Conservation (phyloP, 352 stramenopile genomes). For the Phytophthora colocasiae region DNA sequence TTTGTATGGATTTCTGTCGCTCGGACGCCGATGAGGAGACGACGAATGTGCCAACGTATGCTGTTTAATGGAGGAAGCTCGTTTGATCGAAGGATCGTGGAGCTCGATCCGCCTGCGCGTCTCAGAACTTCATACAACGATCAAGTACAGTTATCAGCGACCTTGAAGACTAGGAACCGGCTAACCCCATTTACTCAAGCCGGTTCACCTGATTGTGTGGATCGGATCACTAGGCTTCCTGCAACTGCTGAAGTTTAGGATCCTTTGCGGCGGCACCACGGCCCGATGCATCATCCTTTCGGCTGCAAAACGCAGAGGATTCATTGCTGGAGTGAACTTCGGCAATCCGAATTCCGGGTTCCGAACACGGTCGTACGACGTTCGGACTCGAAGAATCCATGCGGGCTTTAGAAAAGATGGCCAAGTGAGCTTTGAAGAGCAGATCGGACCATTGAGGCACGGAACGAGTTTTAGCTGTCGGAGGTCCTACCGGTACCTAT, state of each 20-base stretch:
- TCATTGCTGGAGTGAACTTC: neutral
- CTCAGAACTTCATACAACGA: conserved; percentile 22
- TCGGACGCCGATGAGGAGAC: neutral
- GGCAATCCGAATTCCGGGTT: too few relatives aligned
- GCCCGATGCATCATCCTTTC: neutral
- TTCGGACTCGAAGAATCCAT: neutral
- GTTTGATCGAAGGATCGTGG: conserved; percentile 37
- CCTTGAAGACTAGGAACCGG: conserved; percentile 2
- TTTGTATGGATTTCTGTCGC: conserved; percentile 13
- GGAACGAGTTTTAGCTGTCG: neutral
- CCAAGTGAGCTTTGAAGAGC: conserved; percentile 6
- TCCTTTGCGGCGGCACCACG: conserved; percentile 2
- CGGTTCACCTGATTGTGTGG: conserved; percentile 34
- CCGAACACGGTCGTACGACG: neutral
- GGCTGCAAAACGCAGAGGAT: conserved; percentile 15
- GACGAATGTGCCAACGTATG: conserved; percentile 17
- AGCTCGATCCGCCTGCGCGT: conserved; percentile 26
- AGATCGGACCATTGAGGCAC: neutral
- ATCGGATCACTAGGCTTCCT: conserved; percentile 19
- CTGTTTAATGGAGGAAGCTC: conserved; percentile 14
- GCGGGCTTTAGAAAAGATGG: conserved; percentile 3
- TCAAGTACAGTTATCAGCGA: conserved; percentile 4
- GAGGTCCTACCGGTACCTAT: conserved; percentile 6
- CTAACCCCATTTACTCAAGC: conserved; percentile 30
- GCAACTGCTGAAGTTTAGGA: conserved; percentile 4